Percentiles rank a stretch among this genome's conserved stretches.
phyloP scores from a whole-genome alignment of 2,329 filamentous ascomycete genomes.

The Alternaria angustiovoidea region DNA sequence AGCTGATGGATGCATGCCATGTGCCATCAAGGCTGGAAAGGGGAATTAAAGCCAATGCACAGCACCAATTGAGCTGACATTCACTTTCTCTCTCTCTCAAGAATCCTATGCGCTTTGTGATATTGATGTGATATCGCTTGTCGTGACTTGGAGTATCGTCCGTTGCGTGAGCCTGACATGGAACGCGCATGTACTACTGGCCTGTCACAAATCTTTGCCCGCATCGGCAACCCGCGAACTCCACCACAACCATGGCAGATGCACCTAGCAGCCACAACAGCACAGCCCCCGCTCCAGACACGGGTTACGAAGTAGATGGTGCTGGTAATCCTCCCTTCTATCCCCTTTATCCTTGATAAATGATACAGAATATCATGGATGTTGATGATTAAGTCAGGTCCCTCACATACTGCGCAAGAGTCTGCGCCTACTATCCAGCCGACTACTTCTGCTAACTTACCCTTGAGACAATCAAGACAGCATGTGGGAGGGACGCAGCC shows the following conservation, averaged over 20 bases:
- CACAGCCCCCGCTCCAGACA: conserved; percentile 26
- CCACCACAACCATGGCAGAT: conserved; percentile 45
- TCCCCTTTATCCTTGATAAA: background rate
- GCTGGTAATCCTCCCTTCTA: conserved; percentile 18
- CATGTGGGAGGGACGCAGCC: conserved; percentile 37
- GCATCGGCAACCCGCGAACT: conserved; percentile 37
- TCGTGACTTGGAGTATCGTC: conserved; percentile 6
- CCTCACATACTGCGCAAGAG: conserved; percentile 24
- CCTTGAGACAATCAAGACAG: conserved; percentile 41
- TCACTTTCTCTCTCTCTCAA: background rate
- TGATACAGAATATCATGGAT: conserved; percentile 14
- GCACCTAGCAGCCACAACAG: conserved; percentile 32
- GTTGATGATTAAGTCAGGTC: conserved; percentile 26
- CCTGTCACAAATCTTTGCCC: conserved; percentile 39
- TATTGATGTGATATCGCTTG: background rate
- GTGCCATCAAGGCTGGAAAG: conserved; percentile 45
- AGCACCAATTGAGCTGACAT: conserved; percentile 24
- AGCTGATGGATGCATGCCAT: conserved; percentile 42
- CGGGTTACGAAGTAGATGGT: conserved; percentile 19
- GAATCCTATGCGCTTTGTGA: background rate
- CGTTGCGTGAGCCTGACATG: background rate
- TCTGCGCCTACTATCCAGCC: conserved; percentile 25
- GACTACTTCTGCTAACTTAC: conserved; percentile 32
- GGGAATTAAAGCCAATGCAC: conserved; percentile 36
- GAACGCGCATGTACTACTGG: conserved; percentile 22